phyloP scores from a whole-genome alignment of 768 basidiomycete genomes.

The Phlebiopsis flavidoalba region DNA sequence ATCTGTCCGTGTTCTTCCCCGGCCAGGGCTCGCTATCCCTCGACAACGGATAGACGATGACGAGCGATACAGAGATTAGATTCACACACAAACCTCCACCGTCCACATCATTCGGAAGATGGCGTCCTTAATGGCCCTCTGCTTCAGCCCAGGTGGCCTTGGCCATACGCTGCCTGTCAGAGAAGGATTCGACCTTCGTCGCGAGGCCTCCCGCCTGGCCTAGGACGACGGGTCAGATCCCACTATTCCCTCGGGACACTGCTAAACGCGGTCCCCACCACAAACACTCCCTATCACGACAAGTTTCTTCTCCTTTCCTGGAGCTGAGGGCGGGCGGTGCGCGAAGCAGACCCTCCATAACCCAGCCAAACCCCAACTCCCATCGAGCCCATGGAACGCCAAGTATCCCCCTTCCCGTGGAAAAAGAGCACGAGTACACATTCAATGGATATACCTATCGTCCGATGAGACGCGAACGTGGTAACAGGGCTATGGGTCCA shows the following conservation, averaged over 20 bases:
- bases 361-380: slow-evolving; percentile 57
- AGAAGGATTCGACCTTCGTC: slow-evolving; percentile 64
- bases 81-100: slow-evolving; percentile 1
- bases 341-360: slow-evolving; percentile 43
- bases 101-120: slow-evolving; percentile 18
- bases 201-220: slow-evolving; percentile 35
- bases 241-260: slow-evolving; percentile 26
- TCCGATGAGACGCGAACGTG: not conserved
- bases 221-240: slow-evolving; percentile 4
- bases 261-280: slow-evolving; percentile 78
- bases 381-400: slow-evolving; percentile 65
- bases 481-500: slow-evolving; percentile 1
- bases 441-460: not conserved
- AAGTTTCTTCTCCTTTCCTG: slow-evolving; percentile 95
- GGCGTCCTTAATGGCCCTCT: slow-evolving; percentile 41
- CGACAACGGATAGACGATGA: slow-evolving; percentile 57
- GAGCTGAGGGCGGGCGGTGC: slow-evolving; percentile 64
- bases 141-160: slow-evolving; percentile 35
- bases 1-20: slow-evolving; percentile 87
- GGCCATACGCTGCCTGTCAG: slow-evolving; percentile 37
- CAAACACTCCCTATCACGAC: slow-evolving; percentile 89
- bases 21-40: slow-evolving; percentile 60
- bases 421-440: not conserved
- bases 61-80: slow-evolving; percentile 40
- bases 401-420: slow-evolving; percentile 38